Evolutionary conservation across 2,329 filamentous ascomycete genomes (phyloP).

Genomic region (Ceratocystiopsis brevicomis): DNA sequence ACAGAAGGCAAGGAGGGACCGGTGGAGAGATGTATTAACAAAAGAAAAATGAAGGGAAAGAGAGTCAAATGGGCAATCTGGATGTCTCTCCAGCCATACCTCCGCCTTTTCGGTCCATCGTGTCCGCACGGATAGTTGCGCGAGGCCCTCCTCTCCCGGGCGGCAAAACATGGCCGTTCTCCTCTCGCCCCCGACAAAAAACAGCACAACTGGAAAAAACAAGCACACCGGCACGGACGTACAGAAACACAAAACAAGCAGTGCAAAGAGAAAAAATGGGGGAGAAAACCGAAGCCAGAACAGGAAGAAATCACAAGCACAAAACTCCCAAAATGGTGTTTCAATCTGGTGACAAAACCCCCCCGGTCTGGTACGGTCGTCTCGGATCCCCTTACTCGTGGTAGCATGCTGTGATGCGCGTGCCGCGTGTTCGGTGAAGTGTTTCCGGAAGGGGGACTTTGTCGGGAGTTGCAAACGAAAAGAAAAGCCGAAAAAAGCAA

Average conservation of each 20-base stretch:
- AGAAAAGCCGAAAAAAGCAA: slow-evolving; percentile 7
- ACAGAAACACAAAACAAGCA: not conserved
- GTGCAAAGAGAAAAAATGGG: not conserved
- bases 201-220: not conserved
- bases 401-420: slow-evolving; percentile 5
- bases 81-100: not conserved
- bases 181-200: slow-evolving; percentile 3
- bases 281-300: not conserved
- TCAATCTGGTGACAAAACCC: slow-evolving; percentile 10
- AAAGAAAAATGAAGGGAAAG: not conserved
- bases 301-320: slow-evolving; percentile 4
- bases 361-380: slow-evolving; percentile 2
- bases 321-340: slow-evolving; percentile 9
- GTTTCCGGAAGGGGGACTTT: slow-evolving; percentile 2
- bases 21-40: not conserved
- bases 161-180: not conserved
- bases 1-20: not conserved
- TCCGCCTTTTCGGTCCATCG: no score
- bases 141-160: not conserved
- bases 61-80: not conserved
- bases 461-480: slow-evolving; percentile 21
- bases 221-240: not conserved
- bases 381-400: not conserved
- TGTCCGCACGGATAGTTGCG: not conserved
- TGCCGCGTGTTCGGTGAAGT: not conserved